A percentile compares a stretch with the other conserved stretches of the same genome.
Conservation (phyloP, 257 asterid species). For the Fraxinus americana region DNA sequence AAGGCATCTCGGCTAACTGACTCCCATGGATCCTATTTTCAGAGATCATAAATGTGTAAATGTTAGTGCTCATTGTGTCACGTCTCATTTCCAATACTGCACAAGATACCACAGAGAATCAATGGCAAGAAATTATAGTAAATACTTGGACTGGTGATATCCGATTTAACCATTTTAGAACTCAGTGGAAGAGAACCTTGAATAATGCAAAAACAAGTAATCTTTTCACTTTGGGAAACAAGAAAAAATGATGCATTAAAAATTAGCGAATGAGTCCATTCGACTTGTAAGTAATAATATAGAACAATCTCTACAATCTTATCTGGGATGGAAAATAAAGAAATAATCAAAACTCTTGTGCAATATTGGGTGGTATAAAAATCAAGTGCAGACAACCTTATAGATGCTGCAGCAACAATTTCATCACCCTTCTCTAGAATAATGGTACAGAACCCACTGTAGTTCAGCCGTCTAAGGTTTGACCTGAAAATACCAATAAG, state of each 20-base stretch:
- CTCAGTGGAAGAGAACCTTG: background rate
- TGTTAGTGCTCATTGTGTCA: background rate
- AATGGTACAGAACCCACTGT: constrained; percentile 69
- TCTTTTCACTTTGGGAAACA: background rate
- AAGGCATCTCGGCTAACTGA: constrained; percentile 95
- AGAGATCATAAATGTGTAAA: constrained; percentile 8
- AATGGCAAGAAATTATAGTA: background rate
- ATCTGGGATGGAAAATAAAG: constrained; percentile 6
- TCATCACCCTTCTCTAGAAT: constrained; percentile 88
- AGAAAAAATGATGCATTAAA: background rate
- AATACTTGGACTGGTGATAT: constrained; percentile 13
- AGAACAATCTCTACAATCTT: constrained; percentile 9
- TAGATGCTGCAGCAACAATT: constrained; percentile 75
- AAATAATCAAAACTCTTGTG: background rate
- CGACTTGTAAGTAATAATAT: background rate
- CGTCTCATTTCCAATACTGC: background rate
- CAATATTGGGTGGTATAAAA: constrained; percentile 4
- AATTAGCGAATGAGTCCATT: background rate
- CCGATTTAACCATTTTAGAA: constrained; percentile 4
- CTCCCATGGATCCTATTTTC: constrained; percentile 75
- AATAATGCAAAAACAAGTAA: background rate
- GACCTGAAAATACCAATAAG: constrained; percentile 56
- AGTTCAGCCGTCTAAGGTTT: constrained; percentile 83
- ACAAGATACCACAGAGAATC: constrained; percentile 9
- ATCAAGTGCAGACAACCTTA: constrained; percentile 58